phyloP scores from a whole-genome alignment of 805 yeast species.

The Zygosaccharomyces pseudorouxii region DNA sequence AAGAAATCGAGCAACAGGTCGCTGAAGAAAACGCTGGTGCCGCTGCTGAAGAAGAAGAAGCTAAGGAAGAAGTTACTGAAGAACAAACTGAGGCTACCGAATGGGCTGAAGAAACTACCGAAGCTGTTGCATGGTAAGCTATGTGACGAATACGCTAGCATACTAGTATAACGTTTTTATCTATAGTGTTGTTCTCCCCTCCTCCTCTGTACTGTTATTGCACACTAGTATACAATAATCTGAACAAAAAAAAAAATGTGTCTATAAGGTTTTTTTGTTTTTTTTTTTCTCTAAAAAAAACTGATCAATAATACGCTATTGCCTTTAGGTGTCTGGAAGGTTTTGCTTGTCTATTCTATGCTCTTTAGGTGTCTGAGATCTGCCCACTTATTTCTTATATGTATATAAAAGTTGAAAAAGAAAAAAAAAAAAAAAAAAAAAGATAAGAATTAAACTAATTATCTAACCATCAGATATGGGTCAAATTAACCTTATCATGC shows the following conservation, averaged over 20 bases:
- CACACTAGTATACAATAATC: conserved; percentile 18
- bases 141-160: conserved; percentile 12
- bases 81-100: conserved; percentile 60
- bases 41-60: conserved; percentile 62
- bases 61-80: conserved; percentile 74
- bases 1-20: conserved; percentile 83
- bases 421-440: background rate
- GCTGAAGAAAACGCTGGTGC: conserved; percentile 68
- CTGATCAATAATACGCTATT: background rate
- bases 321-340: background rate
- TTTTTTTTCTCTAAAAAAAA: conserved; percentile 1
- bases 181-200: conserved; percentile 17
- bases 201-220: conserved; percentile 20
- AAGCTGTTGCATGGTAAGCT: conserved; percentile 32
- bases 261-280: conserved; percentile 2
- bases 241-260: conserved; percentile 16
- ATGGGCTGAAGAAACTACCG: conserved; percentile 50
- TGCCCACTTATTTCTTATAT: background rate
- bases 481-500: conserved; percentile 38
- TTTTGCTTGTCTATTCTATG: background rate
- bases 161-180: conserved; percentile 19
- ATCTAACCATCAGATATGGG: conserved; percentile 27
- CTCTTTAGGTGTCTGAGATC: background rate
- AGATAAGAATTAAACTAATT: conserved; percentile 3
- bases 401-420: background rate